Conservation (phyloP, 164 flowering plant species). For the Dillenia turbinata region DNA sequence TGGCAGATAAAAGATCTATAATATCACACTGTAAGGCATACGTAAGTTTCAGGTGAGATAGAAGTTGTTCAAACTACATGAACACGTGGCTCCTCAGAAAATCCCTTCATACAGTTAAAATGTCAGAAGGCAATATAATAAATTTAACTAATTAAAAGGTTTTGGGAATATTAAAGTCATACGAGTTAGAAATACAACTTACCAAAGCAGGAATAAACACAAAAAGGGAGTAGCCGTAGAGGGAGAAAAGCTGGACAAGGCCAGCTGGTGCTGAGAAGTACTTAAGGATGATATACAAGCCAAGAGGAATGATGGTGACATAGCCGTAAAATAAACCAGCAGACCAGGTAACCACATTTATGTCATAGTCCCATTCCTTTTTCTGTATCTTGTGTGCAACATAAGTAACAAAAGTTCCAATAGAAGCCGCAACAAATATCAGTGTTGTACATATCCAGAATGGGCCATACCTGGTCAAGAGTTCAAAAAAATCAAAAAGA, state of each 20-base stretch:
- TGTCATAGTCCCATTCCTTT: conserved; percentile 93
- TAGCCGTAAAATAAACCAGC: conserved; percentile 98
- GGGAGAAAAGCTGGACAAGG: conserved; percentile 82
- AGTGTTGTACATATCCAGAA: conserved; percentile 98
- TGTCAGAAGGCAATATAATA: no score
- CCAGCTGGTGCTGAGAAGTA: conserved; percentile 97
- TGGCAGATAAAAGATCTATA: no score
- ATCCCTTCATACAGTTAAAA: no score
- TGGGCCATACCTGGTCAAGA: conserved; percentile 80
- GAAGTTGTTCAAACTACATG: no score
- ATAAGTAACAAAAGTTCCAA: conserved; percentile 94
- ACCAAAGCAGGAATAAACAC: conserved; percentile 93
- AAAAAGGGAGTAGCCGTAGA: conserved; percentile 93
- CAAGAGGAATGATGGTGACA: conserved; percentile 76
- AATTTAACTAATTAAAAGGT: no score
- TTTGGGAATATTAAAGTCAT: no score
- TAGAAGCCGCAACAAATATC: conserved; percentile 95
- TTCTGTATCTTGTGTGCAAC: conserved; percentile 84
- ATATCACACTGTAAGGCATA: no score
- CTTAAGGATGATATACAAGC: conserved; percentile 74
- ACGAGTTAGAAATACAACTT: conserved; percentile 21
- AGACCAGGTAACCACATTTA: conserved; percentile 93
- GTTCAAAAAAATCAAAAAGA: not conserved
- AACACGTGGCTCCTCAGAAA: no score
- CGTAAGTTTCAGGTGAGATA: no score